Evolutionary conservation across 495 filamentous ascomycete species (phyloP).

Genomic region (Rhizodiscina lignyota): DNA sequence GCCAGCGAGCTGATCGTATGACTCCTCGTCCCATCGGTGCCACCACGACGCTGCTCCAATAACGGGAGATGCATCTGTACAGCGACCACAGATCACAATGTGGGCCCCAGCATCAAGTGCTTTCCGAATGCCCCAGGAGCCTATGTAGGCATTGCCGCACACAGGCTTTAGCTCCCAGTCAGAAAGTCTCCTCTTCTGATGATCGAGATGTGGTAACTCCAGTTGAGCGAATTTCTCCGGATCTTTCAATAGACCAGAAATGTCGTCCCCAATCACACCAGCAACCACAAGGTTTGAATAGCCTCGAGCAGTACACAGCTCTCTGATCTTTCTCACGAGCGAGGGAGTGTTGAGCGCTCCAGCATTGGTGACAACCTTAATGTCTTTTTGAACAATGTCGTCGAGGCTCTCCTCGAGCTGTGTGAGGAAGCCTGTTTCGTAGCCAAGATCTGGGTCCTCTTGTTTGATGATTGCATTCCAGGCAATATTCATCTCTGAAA

Average conservation of each 20-base stretch:
- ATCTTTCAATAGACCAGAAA: constrained; percentile 5
- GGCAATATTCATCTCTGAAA: neutral
- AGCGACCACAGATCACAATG: constrained; percentile 40
- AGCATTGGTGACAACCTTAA: constrained; percentile 26
- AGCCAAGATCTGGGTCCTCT: neutral
- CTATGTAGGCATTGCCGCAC: constrained; percentile 24
- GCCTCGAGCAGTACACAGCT: neutral
- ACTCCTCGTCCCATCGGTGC: constrained; percentile 27
- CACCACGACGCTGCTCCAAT: constrained; percentile 35
- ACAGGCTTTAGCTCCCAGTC: constrained; percentile 2
- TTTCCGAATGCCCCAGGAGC: constrained; percentile 30
- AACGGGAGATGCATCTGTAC: constrained; percentile 35
- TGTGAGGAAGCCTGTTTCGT: constrained; percentile 2
- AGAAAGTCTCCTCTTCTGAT: constrained; percentile 1
- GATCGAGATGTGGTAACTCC: constrained; percentile 4
- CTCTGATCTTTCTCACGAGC: constrained; percentile 12
- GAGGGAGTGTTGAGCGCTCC: constrained; percentile 23
- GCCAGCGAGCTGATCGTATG: constrained; percentile 32
- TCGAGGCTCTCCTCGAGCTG: constrained; percentile 21
- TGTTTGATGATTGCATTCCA: neutral
- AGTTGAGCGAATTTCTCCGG: constrained; percentile 1
- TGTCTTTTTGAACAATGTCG: constrained; percentile 22
- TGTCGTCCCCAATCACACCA: constrained; percentile 24
- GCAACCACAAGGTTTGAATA: neutral
- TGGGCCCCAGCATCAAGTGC: constrained; percentile 35